A percentile compares a stretch with the other conserved stretches of the same genome.
Conservation (phyloP, 768 basidiomycete genomes). For the Leccinum rimulosum region DNA sequence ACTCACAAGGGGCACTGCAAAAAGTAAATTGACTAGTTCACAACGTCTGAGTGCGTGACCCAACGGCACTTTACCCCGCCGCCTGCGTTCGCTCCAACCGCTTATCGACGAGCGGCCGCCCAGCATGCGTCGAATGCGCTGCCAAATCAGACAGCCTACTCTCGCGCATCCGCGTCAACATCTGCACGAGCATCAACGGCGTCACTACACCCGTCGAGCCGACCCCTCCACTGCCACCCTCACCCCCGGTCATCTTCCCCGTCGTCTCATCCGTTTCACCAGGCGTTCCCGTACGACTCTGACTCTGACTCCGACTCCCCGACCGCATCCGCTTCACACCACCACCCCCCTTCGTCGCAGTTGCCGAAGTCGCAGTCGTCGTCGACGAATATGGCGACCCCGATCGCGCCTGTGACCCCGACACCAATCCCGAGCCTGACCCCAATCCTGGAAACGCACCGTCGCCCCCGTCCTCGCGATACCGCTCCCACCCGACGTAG, state of each 20-base stretch:
- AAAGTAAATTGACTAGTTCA: no score
- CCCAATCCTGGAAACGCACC: constrained; percentile 8
- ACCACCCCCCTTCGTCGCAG: constrained; percentile 14
- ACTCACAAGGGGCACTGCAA: no score
- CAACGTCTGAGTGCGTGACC: no score
- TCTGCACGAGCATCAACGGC: constrained; percentile 51
- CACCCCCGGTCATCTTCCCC: constrained; percentile 5
- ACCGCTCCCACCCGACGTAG: constrained; percentile 86
- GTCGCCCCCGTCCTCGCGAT: constrained; percentile 61
- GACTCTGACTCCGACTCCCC: neutral
- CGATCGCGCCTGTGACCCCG: constrained; percentile 4
- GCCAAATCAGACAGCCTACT: constrained; percentile 52
- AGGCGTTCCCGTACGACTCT: constrained; percentile 32
- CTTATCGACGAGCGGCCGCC: constrained; percentile 62
- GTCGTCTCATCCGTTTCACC: constrained; percentile 18
- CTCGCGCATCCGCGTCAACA: constrained; percentile 70
- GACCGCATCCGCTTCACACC: constrained; percentile 24
- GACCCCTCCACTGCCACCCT: neutral
- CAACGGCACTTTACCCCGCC: constrained; percentile 38
- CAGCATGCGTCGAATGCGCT: constrained; percentile 41
- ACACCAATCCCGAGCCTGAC: neutral
- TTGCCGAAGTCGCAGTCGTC: neutral
- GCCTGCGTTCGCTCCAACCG: constrained; percentile 71
- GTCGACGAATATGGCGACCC: constrained; percentile 23
- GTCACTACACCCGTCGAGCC: constrained; percentile 35